phyloP scores from a whole-genome alignment of 2,329 filamentous ascomycete genomes.

The Alternaria gansuensis region DNA sequence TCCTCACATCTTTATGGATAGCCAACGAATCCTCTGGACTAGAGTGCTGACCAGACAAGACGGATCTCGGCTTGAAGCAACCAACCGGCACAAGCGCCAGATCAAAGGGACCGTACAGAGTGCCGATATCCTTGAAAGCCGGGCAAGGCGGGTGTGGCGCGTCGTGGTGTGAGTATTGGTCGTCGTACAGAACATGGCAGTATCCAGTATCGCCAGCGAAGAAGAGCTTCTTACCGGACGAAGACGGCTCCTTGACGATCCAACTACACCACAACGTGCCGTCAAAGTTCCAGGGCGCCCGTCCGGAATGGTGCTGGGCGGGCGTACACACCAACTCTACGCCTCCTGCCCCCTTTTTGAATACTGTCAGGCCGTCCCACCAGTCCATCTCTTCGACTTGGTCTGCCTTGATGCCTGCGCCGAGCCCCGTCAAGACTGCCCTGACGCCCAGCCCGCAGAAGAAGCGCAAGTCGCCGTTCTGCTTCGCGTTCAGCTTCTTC shows the following conservation, averaged over 20 bases:
- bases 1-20: conserved; percentile 59
- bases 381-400: conserved; percentile 61
- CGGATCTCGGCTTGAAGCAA: conserved; percentile 56
- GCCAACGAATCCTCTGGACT: conserved; percentile 59
- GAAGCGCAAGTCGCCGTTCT: conserved; percentile 53
- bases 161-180: conserved; percentile 42
- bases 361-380: conserved; percentile 58
- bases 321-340: conserved; percentile 58
- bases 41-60: conserved; percentile 59
- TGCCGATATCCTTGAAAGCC: conserved; percentile 59
- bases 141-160: conserved; percentile 57
- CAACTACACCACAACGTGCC: conserved; percentile 61
- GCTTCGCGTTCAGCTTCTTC: conserved; percentile 51
- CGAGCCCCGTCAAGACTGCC: conserved; percentile 50
- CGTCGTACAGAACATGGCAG: conserved; percentile 47
- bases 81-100: conserved; percentile 61
- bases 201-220: conserved; percentile 64
- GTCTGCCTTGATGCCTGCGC: conserved; percentile 48
- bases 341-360: conserved; percentile 47
- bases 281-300: conserved; percentile 53
- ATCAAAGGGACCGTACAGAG: conserved; percentile 59
- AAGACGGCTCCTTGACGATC: conserved; percentile 48
- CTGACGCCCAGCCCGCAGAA: conserved; percentile 56
- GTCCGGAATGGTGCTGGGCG: conserved; percentile 59
- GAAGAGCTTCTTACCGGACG: conserved; percentile 51